phyloP scores from a whole-genome alignment of 805 yeast species.

The Metschnikowia gruessii region DNA sequence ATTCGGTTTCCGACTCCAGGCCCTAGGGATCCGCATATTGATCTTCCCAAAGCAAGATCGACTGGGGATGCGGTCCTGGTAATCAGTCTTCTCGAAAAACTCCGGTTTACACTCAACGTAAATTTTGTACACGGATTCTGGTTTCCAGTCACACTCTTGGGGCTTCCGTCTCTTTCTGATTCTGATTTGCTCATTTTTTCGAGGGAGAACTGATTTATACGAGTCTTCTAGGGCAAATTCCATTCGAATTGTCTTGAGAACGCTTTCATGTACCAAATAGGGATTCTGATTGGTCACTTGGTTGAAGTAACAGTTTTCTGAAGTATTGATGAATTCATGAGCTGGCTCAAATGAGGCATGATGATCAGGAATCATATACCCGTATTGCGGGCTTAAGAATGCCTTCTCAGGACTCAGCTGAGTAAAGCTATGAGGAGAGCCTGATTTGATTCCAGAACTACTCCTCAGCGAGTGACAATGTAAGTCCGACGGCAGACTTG shows the following conservation, averaged over 20 bases:
- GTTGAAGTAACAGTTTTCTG: slow-evolving; percentile 11
- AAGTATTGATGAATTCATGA: slow-evolving; percentile 4
- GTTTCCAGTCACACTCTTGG: slow-evolving; percentile 19
- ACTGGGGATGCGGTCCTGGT: slow-evolving; percentile 27
- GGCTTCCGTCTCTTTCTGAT: slow-evolving; percentile 17
- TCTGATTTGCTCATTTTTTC: slow-evolving; percentile 8
- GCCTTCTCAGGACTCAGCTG: slow-evolving; percentile 8
- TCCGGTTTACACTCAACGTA: slow-evolving; percentile 23
- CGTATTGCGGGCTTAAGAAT: slow-evolving; percentile 9
- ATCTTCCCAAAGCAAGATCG: slow-evolving; percentile 39
- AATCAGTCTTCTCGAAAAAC: slow-evolving; percentile 30
- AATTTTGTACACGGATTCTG: slow-evolving; percentile 20
- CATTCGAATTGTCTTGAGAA: slow-evolving; percentile 13
- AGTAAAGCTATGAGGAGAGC: slow-evolving; percentile 3
- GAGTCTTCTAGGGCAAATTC: slow-evolving; percentile 17
- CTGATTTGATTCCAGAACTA: slow-evolving; percentile 9
- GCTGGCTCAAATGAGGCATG: slow-evolving; percentile 2
- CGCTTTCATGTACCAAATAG: slow-evolving; percentile 15
- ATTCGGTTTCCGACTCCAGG: slow-evolving; percentile 35
- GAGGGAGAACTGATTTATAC: slow-evolving; percentile 9
- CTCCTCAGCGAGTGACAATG: slow-evolving; percentile 13
- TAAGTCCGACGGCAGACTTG: slow-evolving; percentile 12
- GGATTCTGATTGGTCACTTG: slow-evolving; percentile 16
- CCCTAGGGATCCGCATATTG: slow-evolving; percentile 38
- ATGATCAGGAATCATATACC: slow-evolving; percentile 6